Conservation (phyloP, 2,329 filamentous ascomycete species). For the Curvularia spicifera region DNA sequence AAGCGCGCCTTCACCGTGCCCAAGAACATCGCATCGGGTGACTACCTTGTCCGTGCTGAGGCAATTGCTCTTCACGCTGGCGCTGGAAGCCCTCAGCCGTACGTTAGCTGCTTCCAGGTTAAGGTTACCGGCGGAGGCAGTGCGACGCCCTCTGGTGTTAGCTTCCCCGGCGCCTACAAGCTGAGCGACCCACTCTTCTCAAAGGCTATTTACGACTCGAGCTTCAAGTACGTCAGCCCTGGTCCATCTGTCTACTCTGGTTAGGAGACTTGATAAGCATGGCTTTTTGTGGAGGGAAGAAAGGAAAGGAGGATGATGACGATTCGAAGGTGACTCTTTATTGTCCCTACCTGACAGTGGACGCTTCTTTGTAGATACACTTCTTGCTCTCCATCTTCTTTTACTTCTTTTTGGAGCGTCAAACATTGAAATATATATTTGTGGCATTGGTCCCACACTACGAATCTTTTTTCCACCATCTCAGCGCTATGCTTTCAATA, state of each 20-base stretch:
- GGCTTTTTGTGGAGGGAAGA: not conserved
- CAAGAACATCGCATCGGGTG: slow-evolving; percentile 40
- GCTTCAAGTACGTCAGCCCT: slow-evolving; percentile 46
- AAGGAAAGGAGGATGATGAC: not conserved
- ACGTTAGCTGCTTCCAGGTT: slow-evolving; percentile 49
- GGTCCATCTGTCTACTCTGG: slow-evolving; percentile 44
- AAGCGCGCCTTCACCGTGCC: slow-evolving; percentile 47
- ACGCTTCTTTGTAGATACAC: not conserved
- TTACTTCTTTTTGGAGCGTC: not conserved
- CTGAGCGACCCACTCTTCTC: slow-evolving; percentile 41
- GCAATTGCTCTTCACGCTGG: slow-evolving; percentile 46
- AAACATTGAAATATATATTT: not conserved
- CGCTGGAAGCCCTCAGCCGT: slow-evolving; percentile 41
- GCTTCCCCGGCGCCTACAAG: slow-evolving; percentile 47
- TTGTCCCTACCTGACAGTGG: not conserved
- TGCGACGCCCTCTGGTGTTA: slow-evolving; percentile 42
- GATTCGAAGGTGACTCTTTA: not conserved
- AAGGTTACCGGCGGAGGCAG: slow-evolving; percentile 46
- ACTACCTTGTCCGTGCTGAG: slow-evolving; percentile 47
- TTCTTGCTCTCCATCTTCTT: not conserved
- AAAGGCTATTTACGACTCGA: slow-evolving; percentile 43
- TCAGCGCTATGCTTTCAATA: not conserved
- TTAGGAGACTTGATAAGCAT: slow-evolving; percentile 19
- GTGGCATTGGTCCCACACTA: not conserved
- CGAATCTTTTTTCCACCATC: not conserved